Evolutionary conservation across 169 alveolate species (phyloP), one percentile per base, ranked within the genome.

Genomic region (Plasmodium inui): DNA sequence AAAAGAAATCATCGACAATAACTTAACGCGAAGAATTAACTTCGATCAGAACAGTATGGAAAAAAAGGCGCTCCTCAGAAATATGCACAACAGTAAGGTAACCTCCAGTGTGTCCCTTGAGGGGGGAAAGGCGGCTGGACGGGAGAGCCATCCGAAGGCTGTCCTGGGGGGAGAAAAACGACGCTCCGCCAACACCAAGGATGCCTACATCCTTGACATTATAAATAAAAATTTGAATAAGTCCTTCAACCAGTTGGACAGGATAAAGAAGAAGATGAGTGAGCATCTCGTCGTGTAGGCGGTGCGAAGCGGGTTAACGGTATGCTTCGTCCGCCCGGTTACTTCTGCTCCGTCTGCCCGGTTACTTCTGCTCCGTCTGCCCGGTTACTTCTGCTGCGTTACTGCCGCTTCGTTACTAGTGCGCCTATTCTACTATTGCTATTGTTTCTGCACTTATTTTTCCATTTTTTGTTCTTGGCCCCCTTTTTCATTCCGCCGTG

Each of bases 151-250:
- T 26, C 5, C 19, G 39, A 67, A 19, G 39, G 12, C 41, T 67
- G 17, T 3, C 0, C 3, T 5, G 3, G 37, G 37, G 76, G 76
- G 30, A 26, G 76, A 67, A 7, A 67, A 67, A 28, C 30, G 37
- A 22, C 76, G 30, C 5, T 37, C 39, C 14, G 4, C 30, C 12
- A 30, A 50, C 41, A 34, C 84, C 3, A 32, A 86, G 44, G 93
- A 86, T 10, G 41, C 86, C 4, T 74, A 86, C 71, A 86, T 86
- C 41, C 70, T 86, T 55, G 72, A 86, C 32, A 73, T 78, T 14
- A 86, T 86, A 53, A 76, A 86, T 55, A 86, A 86, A 76, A 86
- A 86, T 32, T 28, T 86, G 61, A 78, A 76, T 76, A 86, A 46
- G 26, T 86, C 93, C 32, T 86, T 86, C 44, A 50, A 8, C 9